Evolutionary conservation across 2,329 filamentous ascomycete species (phyloP), one percentile per base, ranked within the genome.

Genomic region (Penicillium capsulatum): DNA sequence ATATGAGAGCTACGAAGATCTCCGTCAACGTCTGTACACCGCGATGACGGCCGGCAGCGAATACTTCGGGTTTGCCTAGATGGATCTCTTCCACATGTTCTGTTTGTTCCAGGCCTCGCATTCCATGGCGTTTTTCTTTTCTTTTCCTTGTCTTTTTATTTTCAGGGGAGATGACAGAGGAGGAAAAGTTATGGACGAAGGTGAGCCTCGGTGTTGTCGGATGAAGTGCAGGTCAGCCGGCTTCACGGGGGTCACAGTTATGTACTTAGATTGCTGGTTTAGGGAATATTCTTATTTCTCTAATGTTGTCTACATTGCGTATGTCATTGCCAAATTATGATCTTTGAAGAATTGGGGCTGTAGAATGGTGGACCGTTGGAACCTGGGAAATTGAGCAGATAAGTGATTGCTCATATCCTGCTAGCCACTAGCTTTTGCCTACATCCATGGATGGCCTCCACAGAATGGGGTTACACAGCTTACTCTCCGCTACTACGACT

Each of bases 11-110:
- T 98, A 98, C 67, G 92, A 98, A 59, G 76, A 79, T 54, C 79
- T 98, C 46, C 83, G 92, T 48, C 81, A 86, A 57, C 89, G 92
- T 62, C 71, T 98, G 44, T 83, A 94, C 66, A 97, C 90, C 54
- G 92, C 92, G 48, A 96, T 98, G 67, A 98, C 92, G n/a, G 84
- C 90, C 52, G 92, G 92, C 54, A 92, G 89, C 71, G 91, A 97
- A 66, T 97, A 83, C 65, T 98, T 98, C 66, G 92, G 92, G 47
- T 97, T 98, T 68, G 91, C 92, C 57, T 97, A 84, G 74, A 55
- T 22, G 39, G 41, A 37, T 34, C 33, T 43, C 17, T 44, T 52
- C 33, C 43, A 45, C 42, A 42, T 50, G 36, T n/a, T 30, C 31
- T 35, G 10, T 31, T 44, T 37, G 32, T 49, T 42, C 38, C 55